Base-by-base conservation (phyloP, 805 yeast genomes). In the Maudiozyma barnettii region DNA sequence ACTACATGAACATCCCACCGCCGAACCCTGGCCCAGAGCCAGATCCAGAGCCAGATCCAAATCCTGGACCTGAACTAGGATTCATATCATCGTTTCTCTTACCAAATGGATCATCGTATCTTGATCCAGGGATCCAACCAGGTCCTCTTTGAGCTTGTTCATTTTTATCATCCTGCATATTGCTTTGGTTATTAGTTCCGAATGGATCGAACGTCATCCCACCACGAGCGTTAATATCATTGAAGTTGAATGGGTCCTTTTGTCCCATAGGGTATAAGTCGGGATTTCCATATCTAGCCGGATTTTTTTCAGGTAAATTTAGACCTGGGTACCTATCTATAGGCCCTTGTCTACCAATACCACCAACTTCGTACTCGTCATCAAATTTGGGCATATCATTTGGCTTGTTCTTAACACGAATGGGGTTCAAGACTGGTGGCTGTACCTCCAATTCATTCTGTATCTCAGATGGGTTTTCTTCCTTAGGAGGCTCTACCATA, bases 151-250 rank as follows among this genome's bases (percentile, higher is more conserved):
- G 20, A 7, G 39, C 20, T 20, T 18, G 20, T 14, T 22, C 43
- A 12, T 39, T n/a, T 21, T 14, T 31, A 20, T n/a, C 35, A n/a
- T 23, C 33, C 5, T 38, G 18, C 41, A 43, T 47, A 43, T 49
- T 20, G 14, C 45, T 19, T 33, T 49, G 45, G 22, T 46, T 49
- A 37, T 46, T 46, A 4, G 36, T 33, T 31, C 49, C 52, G 14
- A 58, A 50, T 4, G 69, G 69, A 49, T 65, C 66, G 47, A 61
- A 60, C 12, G 55, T 51, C 68, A 65, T 64, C 1, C 69, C 69
- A 21, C 65, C 64, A 18, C 49, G 40, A 21, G 55, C 19, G 18
- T 36, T 40, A 9, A 55, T 58, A 39, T 56, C 57, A 19, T 46
- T 51, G 20, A 56, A 48, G 37, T 57, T 50, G 33, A 49, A 45